Evolutionary conservation across 169 alveolate genomes (phyloP), one percentile per base, ranked within the genome.

Genomic region (Plasmodium inui): DNA sequence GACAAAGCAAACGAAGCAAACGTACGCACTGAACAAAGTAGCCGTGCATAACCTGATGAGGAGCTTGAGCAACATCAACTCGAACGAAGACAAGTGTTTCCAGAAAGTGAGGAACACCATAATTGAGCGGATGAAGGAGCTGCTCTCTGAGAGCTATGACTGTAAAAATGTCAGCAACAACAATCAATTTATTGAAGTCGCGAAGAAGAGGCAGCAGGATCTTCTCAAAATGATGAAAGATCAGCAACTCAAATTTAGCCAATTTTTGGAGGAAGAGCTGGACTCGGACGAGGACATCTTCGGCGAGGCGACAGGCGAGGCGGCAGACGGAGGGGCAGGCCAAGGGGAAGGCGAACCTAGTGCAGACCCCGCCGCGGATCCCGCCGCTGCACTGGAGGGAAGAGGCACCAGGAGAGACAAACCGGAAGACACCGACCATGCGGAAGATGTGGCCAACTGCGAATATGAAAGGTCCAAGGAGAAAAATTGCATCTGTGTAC

Each of bases 401-500:
- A 71, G 55, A 44, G 14, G 34, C 28, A 37, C 73, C 19, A 61
- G 57, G 53, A 46, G 26, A 26, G 76, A 32, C 17, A 81, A 81
- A 28, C 8, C 17, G n/a, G 34, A 44, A 28, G 9, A 72, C 46
- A 14, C 30, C 5, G 57, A 34, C 22, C 5, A 83, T 10, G 41
- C 28, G 4, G 28, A 86, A 12, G 79, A 78, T 1, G 17, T 34
- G 8, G 30, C 82, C 17, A 53, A 32, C 17, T 74, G 93, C 53
- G 93, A 86, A 76, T 76, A 86, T 44, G 93, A 86, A 86, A 86
- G 44, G 44, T 30, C 71, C 7, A 86, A 86, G 67, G 93, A 86
- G 46, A 86, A 76, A 44, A 86, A 86, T 55, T 86, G 93, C 80
- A 86, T 86, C 57, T 86, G 93, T 86, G 93, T 86, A 3, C 61